These are phyloP conservation scores for Myrica gale DNA, from an alignment of 306 rosid genomes.

Conservation along the genomic window DNA sequence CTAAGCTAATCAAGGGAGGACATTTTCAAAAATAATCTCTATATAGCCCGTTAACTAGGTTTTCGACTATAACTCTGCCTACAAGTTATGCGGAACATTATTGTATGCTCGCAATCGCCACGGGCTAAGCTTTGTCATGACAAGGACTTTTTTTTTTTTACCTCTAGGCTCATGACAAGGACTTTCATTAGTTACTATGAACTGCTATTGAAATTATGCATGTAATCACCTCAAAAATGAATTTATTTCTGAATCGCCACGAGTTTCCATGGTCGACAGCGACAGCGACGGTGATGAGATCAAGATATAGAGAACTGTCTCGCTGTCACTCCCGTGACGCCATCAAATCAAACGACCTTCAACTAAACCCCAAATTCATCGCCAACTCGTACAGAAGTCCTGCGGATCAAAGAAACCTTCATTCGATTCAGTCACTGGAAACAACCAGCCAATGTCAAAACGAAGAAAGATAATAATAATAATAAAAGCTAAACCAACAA, in stretches of 20 bases:
- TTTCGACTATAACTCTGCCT: not conserved
- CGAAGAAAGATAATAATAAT: not conserved
- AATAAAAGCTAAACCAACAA: not conserved
- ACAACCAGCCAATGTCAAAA: not conserved
- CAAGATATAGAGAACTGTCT: constrained; percentile 6
- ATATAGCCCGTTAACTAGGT: not conserved
- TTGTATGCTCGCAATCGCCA: too few relatives aligned
- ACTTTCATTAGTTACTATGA: too few relatives aligned
- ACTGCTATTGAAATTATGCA: not conserved
- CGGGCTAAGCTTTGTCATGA: not conserved
- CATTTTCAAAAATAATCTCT: too few relatives aligned
- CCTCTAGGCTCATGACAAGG: too few relatives aligned
- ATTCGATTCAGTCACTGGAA: constrained; percentile 1
- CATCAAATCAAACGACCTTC: constrained; percentile 23
- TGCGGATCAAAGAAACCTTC: not conserved
- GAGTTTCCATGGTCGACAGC: constrained; percentile 57
- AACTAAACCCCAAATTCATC: constrained; percentile 8
- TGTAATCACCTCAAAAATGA: constrained; percentile 48
- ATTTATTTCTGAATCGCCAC: constrained; percentile 49
- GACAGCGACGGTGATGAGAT: not conserved
- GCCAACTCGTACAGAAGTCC: not conserved
- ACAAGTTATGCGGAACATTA: too few relatives aligned
- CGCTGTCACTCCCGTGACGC: not conserved
- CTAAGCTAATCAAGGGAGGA: too few relatives aligned
- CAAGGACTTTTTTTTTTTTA: not conserved